Base-by-base conservation (phyloP, 108 stramenopile genomes). In the Nitzschia inconspicua region DNA sequence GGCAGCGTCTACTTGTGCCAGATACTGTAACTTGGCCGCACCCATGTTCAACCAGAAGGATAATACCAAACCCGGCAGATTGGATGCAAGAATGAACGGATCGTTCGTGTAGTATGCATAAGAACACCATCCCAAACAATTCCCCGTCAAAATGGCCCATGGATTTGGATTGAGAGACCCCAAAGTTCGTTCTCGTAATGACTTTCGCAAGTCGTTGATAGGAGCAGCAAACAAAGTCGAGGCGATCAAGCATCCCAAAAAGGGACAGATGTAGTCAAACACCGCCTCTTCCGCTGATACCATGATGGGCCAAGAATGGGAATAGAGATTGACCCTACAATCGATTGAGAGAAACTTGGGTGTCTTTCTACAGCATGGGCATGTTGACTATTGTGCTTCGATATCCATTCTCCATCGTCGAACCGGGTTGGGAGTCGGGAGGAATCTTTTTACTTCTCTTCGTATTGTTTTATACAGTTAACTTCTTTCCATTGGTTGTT, bases 101-200 rank as follows among this genome's bases (percentile, higher is more conserved):
- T 93, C 86, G 35, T 69, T 30, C 14, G 70, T 71, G 48, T 72
- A 70, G 37, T 75, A 74, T 0, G 58, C 75, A 60, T 83, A 83
- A 7, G 70, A 66, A n/a, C 57, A 47, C 82, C 82, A 93, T 27
- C 57, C 68, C 18, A 78, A 37, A 49, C 82, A 82, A 53, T 93
- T 93, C 4, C 91, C 91, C 19, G 77, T 84, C 86, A 89, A 85
- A 25, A 83, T 66, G 10, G 82, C 80, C 85, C 85, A 89, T 2
- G 91, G 91, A 6, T 82, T 76, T 22, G 87, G 87, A 72, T 86
- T 86, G 44, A 85, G 46, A 27, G 5, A 11, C 14, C 80, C 82
- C 13, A 85, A 37, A 19, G 61, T 76, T 30, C 60, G 53, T 16
- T 39, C 30, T 22, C 34, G 32, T 20, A 86, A 58, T 20, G 86